Evolutionary conservation across 2,329 filamentous ascomycete genomes (phyloP).

Genomic region (Ceratocystis destructans): DNA sequence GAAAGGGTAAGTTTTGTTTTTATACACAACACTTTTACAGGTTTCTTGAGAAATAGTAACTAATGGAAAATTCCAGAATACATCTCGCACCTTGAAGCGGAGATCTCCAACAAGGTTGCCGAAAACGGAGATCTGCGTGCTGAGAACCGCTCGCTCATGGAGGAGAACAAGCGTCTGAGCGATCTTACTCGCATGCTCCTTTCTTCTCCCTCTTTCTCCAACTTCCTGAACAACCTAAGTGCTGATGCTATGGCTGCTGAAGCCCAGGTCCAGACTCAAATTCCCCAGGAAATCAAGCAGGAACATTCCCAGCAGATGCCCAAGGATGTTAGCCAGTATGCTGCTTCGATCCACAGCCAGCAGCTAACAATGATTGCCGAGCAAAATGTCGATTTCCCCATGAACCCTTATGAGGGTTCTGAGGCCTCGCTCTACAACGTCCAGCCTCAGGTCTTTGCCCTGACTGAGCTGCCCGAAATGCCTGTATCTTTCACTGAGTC

Average conservation of each 20-base stretch:
- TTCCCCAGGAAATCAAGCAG: slow-evolving; percentile 23
- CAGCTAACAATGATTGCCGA: slow-evolving; percentile 74
- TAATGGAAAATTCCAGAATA: slow-evolving; percentile 56
- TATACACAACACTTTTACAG: background rate
- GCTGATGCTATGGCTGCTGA: slow-evolving; percentile 26
- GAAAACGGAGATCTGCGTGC: slow-evolving; percentile 69
- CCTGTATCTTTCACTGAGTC: slow-evolving; percentile 46
- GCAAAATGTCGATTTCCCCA: slow-evolving; percentile 58
- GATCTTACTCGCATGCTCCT: slow-evolving; percentile 72
- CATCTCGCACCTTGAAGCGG: slow-evolving; percentile 82
- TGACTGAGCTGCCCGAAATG: slow-evolving; percentile 54
- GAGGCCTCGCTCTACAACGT: slow-evolving; percentile 39
- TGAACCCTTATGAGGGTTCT: slow-evolving; percentile 45
- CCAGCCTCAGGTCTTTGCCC: slow-evolving; percentile 60
- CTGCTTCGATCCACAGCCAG: slow-evolving; percentile 39
- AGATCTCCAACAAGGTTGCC: slow-evolving; percentile 69
- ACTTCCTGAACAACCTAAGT: slow-evolving; percentile 60
- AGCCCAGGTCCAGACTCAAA: slow-evolving; percentile 27
- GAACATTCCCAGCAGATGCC: slow-evolving; percentile 34
- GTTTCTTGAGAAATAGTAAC: slow-evolving; percentile 22
- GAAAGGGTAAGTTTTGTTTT: slow-evolving; percentile 63
- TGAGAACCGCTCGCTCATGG: slow-evolving; percentile 67
- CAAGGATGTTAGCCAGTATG: slow-evolving; percentile 54
- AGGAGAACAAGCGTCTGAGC: slow-evolving; percentile 71
- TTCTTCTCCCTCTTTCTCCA: slow-evolving; percentile 67